phyloP scores from a whole-genome alignment of 2,329 filamentous ascomycete genomes.

The Botrytis aclada region DNA sequence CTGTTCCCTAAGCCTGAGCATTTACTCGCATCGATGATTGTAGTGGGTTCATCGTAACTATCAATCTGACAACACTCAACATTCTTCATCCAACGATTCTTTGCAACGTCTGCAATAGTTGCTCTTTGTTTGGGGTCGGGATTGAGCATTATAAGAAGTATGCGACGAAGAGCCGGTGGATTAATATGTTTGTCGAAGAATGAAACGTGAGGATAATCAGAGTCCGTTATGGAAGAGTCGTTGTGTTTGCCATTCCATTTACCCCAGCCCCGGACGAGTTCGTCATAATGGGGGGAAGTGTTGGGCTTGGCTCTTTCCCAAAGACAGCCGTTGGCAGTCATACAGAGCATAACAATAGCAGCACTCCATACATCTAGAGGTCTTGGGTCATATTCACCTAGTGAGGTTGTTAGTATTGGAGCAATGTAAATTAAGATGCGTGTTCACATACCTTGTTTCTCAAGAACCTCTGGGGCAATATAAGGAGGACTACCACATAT shows the following conservation, averaged over 20 bases:
- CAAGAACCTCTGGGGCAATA: slow-evolving; percentile 80
- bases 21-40: slow-evolving; percentile 57
- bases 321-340: slow-evolving; percentile 68
- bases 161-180: slow-evolving; percentile 64
- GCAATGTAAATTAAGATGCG: background rate
- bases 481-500: slow-evolving; percentile 85
- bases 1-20: slow-evolving; percentile 40
- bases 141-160: slow-evolving; percentile 79
- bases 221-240: slow-evolving; percentile 50
- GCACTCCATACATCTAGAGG: slow-evolving; percentile 83
- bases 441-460: slow-evolving; percentile 51
- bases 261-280: slow-evolving; percentile 65
- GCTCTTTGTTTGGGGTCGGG: slow-evolving; percentile 70
- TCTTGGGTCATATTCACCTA: slow-evolving; percentile 66
- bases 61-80: slow-evolving; percentile 79
- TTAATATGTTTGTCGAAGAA: slow-evolving; percentile 64
- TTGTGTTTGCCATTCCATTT: slow-evolving; percentile 59
- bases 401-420: slow-evolving; percentile 9
- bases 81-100: slow-evolving; percentile 68
- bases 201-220: slow-evolving; percentile 62
- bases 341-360: slow-evolving; percentile 76
- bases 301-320: slow-evolving; percentile 66
- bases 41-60: slow-evolving; percentile 59
- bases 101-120: slow-evolving; percentile 65
- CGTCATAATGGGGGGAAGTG: slow-evolving; percentile 54